Base-by-base conservation (phyloP, 768 basidiomycete species). In the Leccinum rimulosum region DNA sequence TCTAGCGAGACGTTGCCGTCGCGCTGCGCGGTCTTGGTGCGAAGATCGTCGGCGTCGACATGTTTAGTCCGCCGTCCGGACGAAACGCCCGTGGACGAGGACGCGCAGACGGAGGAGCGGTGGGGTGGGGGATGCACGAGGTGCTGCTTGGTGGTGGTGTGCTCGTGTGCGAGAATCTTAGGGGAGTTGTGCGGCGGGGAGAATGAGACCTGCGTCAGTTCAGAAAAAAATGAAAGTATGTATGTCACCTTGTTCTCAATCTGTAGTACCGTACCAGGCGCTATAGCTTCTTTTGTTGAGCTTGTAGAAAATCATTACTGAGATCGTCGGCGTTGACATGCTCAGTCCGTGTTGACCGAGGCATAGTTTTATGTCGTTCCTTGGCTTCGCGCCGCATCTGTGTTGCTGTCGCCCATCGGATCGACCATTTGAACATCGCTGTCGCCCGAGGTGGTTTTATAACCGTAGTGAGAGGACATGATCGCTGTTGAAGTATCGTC, bases 401-500 rank as follows among this genome's bases (percentile, higher is more conserved):
- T 50, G 22, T 55, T 71, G 5, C 68, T 72, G n/a, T 75, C 74
- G 14, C 63, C 72, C 22, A 70, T 66, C 45, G 74, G 77, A 58
- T 80, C 83, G 55, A 68, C 69, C 76, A 60, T 85, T 78, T 47
- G 72, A 35, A 72, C 57, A 56, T 73, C 73, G 28, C 28, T 55
- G 51, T 73, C 73, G 7, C 67, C 66, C 6, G 73, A 63, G 47
- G 74, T 73, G 58, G 74, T 76, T 45, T 82, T 82, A 72, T 86
- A 95, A 31, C 95, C 95, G 74, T 93, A 98, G 48, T 85, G 81
- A 3, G 95, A 91, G 8, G 97, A 91, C 62, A 96, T 85, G 61
- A 98, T 86, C 17, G 91, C 89, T 74, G 93, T 93, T 17, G 97
- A 97, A 11, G 90, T 84, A 68, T 98, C 97, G 75, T 98, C 96